Percentiles rank a stretch among this genome's conserved stretches.
These are phyloP conservation scores for Penicillium manginii DNA, from an alignment of 495 filamentous ascomycete genomes.

Conservation along the genomic window DNA sequence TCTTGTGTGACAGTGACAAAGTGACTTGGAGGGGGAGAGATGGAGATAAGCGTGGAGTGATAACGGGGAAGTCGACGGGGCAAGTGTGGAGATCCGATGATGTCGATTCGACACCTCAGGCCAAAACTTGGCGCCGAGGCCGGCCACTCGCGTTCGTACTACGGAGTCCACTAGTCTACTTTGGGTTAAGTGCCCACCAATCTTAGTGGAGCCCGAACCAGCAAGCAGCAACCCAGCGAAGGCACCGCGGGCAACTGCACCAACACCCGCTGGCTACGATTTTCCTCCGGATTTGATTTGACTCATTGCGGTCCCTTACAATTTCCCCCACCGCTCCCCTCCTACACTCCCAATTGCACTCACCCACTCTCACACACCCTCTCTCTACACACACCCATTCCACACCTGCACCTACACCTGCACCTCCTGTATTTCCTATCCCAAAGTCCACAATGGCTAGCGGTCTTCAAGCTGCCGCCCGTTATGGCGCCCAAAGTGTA, in stretches of 20 bases:
- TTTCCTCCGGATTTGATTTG: conserved; percentile 21
- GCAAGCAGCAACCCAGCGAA: neutral
- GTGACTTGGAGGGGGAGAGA: neutral
- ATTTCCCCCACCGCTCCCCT: neutral
- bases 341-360: conserved; percentile 20
- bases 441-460: conserved; percentile 36
- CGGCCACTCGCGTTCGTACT: neutral
- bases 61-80: conserved; percentile 13
- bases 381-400: neutral
- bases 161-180: neutral
- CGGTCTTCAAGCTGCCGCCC: conserved; percentile 58
- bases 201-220: neutral
- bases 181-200: neutral
- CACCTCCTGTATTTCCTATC: conserved; percentile 6
- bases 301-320: conserved; percentile 24
- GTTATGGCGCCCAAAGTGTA: conserved; percentile 42
- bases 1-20: neutral
- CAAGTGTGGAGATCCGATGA: conserved; percentile 24
- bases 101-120: neutral
- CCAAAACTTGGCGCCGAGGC: neutral
- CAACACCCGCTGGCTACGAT: neutral
- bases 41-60: conserved; percentile 5
- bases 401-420: neutral
- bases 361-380: conserved; percentile 1
- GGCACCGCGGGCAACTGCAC: no score